Evolutionary conservation across 352 stramenopile species (phyloP).

Genomic region (Pythium grandisporangium): DNA sequence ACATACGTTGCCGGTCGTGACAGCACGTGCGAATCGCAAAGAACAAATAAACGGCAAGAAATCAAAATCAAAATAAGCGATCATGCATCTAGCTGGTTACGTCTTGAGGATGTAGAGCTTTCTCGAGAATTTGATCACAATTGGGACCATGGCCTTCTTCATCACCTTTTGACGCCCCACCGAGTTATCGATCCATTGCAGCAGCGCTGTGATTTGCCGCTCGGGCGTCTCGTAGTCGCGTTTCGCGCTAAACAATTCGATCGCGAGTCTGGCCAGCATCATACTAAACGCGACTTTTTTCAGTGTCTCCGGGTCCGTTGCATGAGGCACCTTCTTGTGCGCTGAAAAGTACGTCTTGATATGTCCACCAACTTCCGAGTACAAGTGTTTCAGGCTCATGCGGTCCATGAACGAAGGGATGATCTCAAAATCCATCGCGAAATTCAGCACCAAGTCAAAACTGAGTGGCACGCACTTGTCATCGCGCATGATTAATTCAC

Average conservation of each 20-base stretch:
- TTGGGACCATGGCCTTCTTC: conserved; percentile 43
- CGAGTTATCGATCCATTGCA: conserved; percentile 78
- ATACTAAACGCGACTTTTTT: conserved; percentile 70
- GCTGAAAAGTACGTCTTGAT: conserved; percentile 55
- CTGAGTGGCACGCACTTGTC: conserved; percentile 42
- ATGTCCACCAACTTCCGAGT: conserved; percentile 41
- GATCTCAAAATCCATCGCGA: conserved; percentile 76
- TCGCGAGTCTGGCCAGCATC: conserved; percentile 47
- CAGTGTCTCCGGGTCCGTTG: conserved; percentile 45
- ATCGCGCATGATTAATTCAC: conserved; percentile 19
- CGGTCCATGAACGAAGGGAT: conserved; percentile 77
- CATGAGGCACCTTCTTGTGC: conserved; percentile 41
- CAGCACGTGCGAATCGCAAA: too few species aligned
- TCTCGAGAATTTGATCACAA: conserved; percentile 67
- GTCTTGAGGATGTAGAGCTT: conserved; percentile 45
- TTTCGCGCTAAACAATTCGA: conserved; percentile 59
- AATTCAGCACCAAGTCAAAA: conserved; percentile 55
- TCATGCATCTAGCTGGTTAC: background rate
- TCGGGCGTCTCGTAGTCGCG: conserved; percentile 62
- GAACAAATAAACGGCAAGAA: too few species aligned
- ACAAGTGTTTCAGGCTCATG: conserved; percentile 59
- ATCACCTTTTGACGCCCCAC: conserved; percentile 56
- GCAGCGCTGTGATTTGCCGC: conserved; percentile 51
- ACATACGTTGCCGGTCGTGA: too few species aligned
- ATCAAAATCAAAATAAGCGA: background rate